Evolutionary conservation across 495 filamentous ascomycete genomes (phyloP).

Genomic region (Talaromyces thailandensis): DNA sequence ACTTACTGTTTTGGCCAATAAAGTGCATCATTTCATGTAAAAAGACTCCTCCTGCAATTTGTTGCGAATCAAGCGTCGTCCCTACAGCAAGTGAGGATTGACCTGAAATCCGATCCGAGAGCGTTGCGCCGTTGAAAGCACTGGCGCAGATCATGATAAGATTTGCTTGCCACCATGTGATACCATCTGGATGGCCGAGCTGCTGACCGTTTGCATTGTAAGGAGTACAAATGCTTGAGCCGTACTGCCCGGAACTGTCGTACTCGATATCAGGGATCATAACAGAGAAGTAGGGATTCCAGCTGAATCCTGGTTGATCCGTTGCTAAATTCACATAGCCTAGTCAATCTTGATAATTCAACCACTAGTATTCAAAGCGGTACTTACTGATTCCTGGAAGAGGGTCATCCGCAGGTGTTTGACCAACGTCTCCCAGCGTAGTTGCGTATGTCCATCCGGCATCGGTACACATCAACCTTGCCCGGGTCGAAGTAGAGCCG

Average conservation of each 20-base stretch:
- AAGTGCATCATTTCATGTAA: background rate
- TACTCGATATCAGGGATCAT: background rate
- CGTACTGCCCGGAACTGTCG: background rate
- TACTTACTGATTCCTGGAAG: background rate
- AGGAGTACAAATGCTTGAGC: background rate
- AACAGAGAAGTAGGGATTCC: background rate
- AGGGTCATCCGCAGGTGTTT: background rate
- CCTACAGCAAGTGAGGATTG: background rate
- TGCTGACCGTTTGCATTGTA: background rate
- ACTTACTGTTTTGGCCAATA: background rate
- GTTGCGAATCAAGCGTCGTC: background rate
- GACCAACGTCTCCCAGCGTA: background rate
- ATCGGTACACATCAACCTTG: background rate
- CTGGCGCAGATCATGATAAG: background rate
- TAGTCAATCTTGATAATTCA: background rate
- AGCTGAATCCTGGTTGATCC: background rate
- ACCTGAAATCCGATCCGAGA: background rate
- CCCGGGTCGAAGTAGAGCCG: background rate
- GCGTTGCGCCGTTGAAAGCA: background rate
- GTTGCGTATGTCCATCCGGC: background rate
- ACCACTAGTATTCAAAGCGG: background rate
- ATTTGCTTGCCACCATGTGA: background rate
- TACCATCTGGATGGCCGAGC: background rate
- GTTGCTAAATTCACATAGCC: background rate
- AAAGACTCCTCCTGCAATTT: background rate